These are phyloP conservation scores for Diphasiastrum complanatum DNA, from an alignment of 83 land plant genomes.

Conservation along the genomic window DNA sequence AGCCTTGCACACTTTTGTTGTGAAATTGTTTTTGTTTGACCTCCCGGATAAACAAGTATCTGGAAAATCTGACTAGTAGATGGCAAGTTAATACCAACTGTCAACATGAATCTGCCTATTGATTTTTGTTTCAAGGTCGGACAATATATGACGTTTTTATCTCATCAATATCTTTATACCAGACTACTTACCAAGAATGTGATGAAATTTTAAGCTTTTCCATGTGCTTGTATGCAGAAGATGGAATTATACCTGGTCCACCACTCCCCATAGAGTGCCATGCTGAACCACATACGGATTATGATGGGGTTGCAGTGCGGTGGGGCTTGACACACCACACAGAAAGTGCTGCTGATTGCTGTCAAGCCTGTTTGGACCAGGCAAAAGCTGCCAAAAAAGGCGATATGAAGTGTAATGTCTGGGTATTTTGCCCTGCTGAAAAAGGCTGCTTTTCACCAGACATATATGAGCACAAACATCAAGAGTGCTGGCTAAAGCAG, in stretches of 20 bases:
- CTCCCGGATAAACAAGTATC: too few species aligned
- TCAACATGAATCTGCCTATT: too few species aligned
- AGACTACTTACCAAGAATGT: too few species aligned
- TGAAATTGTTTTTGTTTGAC: too few species aligned
- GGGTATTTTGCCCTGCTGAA: slow-evolving; percentile 92
- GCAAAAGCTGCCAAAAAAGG: slow-evolving; percentile 70
- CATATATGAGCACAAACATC: slow-evolving; percentile 76
- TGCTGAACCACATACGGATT: slow-evolving; percentile 78
- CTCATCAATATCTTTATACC: too few species aligned
- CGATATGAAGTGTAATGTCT: slow-evolving; percentile 76
- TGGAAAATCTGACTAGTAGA: too few species aligned
- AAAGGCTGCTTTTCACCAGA: slow-evolving; percentile 85
- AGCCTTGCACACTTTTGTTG: too few species aligned
- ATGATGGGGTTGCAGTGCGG: slow-evolving; percentile 77
- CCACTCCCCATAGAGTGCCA: slow-evolving; percentile 69
- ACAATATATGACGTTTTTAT: too few species aligned
- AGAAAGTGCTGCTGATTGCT: slow-evolving; percentile 95
- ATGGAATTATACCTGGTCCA: slow-evolving; percentile 68
- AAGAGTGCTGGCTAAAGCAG: slow-evolving; percentile 95
- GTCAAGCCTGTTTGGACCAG: slow-evolving; percentile 86
- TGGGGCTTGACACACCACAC: slow-evolving; percentile 92
- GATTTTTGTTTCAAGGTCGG: too few species aligned
- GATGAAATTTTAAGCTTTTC: neutral
- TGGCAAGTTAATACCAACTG: too few species aligned
- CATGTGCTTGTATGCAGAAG: slow-evolving; percentile 39